Conservation (phyloP, 768 basidiomycete genomes). For the Lentinula edodes region DNA sequence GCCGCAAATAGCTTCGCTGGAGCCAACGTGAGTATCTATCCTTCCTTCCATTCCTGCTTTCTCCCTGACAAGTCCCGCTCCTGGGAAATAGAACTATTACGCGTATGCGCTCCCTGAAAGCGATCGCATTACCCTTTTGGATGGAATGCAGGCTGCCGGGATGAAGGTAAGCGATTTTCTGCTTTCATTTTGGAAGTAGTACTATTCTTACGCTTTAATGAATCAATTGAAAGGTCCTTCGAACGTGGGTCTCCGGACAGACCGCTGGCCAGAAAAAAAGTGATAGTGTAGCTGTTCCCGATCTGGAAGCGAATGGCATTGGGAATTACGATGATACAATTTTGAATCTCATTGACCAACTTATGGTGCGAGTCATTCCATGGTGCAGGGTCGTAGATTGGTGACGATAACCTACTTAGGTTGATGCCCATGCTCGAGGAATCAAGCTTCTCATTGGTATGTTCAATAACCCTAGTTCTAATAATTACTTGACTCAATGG, state of each 20-base stretch:
- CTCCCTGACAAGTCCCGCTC: not conserved
- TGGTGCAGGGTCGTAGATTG: too few species aligned
- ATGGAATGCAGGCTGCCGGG: constrained; percentile 20
- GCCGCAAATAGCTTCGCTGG: constrained; percentile 8
- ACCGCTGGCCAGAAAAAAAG: constrained; percentile 19
- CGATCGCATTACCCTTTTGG: constrained; percentile 16
- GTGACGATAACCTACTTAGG: constrained; percentile 6
- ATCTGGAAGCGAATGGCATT: constrained; percentile 26
- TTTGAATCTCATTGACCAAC: constrained; percentile 28
- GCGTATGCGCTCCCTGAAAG: constrained; percentile 15
- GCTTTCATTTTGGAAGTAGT: not conserved
- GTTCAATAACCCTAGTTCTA: not conserved
- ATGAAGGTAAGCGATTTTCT: constrained; percentile 14
- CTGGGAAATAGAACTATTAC: constrained; percentile 16
- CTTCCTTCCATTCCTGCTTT: not conserved
- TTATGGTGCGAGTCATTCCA: constrained; percentile 22
- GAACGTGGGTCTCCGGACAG: constrained; percentile 24
- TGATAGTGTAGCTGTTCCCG: constrained; percentile 21
- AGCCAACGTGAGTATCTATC: constrained; percentile 1
- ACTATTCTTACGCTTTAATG: not conserved
- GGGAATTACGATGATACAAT: constrained; percentile 31
- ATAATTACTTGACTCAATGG: not conserved
- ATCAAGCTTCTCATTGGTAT: constrained; percentile 11
- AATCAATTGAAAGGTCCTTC: constrained; percentile 13
- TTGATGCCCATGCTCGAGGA: constrained; percentile 27